These are phyloP conservation scores for Phytophthora cryptogea DNA, from an alignment of 352 stramenopile species.

Conservation along the genomic window DNA sequence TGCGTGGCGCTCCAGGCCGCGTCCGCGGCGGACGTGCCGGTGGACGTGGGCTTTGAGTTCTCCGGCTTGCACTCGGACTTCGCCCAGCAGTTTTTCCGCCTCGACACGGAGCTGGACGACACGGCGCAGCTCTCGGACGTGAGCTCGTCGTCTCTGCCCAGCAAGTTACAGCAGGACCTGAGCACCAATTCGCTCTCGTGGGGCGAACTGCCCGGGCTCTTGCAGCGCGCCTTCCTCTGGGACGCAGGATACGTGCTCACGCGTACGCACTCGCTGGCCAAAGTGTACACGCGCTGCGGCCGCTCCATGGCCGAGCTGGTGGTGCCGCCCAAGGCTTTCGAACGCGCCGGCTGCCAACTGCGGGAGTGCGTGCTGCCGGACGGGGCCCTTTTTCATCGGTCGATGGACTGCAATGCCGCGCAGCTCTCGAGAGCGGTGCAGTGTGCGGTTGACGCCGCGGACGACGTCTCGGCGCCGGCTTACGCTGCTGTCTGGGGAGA, in stretches of 20 bases:
- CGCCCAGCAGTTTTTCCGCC: constrained; percentile 67
- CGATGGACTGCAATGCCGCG: constrained; percentile 47
- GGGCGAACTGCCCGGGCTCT: constrained; percentile 51
- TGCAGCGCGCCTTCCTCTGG: constrained; percentile 74
- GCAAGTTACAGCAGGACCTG: constrained; percentile 36
- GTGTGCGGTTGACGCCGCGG: constrained; percentile 53
- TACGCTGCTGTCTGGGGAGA: constrained; percentile 66
- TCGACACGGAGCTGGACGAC: constrained; percentile 40
- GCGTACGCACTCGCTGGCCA: constrained; percentile 32
- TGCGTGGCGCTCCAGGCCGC: not conserved
- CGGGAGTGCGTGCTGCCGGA: constrained; percentile 24
- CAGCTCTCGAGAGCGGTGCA: constrained; percentile 50
- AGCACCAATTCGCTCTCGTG: constrained; percentile 43
- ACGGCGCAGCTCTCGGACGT: constrained; percentile 37
- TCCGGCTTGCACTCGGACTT: constrained; percentile 69
- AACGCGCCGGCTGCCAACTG: constrained; percentile 50
- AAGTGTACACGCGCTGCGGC: constrained; percentile 65
- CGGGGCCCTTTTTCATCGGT: constrained; percentile 42
- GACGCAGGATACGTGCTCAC: constrained; percentile 66
- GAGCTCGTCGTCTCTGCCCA: constrained; percentile 27
- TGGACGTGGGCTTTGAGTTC: constrained; percentile 55
- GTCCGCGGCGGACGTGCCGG: constrained; percentile 36
- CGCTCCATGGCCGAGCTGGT: constrained; percentile 75
- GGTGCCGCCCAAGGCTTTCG: constrained; percentile 56
- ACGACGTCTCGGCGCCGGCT: constrained; percentile 31